These are phyloP conservation scores for Alternaria brassicae DNA, from an alignment of 2,329 filamentous ascomycete species.

Conservation along the genomic window DNA sequence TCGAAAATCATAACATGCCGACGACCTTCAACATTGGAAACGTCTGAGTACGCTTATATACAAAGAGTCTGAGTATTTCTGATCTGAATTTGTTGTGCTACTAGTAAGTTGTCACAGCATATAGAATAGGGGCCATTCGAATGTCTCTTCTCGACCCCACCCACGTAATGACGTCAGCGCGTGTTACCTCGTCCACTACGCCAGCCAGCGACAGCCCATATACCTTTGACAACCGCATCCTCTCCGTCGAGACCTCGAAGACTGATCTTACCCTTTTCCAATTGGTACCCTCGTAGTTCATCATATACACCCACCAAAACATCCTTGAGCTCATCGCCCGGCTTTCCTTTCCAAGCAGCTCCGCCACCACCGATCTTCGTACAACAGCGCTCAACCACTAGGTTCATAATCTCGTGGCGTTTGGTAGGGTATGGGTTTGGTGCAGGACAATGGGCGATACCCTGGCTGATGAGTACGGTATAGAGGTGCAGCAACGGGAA, in stretches of 20 bases:
- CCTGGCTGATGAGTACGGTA: conserved; percentile 42
- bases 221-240: conserved; percentile 51
- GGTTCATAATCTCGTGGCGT: conserved; percentile 34
- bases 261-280: conserved; percentile 32
- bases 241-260: conserved; percentile 37
- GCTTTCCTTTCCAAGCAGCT: conserved; percentile 22
- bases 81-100: background rate
- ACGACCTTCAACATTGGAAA: background rate
- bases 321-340: conserved; percentile 36
- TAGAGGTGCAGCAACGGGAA: conserved; percentile 41
- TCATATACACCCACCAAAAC: conserved; percentile 33
- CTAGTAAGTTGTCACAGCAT: background rate
- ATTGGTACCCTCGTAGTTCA: conserved; percentile 36
- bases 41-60: background rate
- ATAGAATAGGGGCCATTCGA: background rate
- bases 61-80: background rate
- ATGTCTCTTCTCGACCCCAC: background rate
- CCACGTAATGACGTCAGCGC: background rate
- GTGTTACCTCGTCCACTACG: background rate
- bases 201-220: conserved; percentile 54
- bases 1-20: background rate
- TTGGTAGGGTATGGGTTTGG: conserved; percentile 17
- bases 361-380: conserved; percentile 26
- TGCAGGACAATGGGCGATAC: conserved; percentile 28
- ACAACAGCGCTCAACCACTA: conserved; percentile 39